Evolutionary conservation across 306 rosid species (phyloP).

Genomic region (Vigna radiata): DNA sequence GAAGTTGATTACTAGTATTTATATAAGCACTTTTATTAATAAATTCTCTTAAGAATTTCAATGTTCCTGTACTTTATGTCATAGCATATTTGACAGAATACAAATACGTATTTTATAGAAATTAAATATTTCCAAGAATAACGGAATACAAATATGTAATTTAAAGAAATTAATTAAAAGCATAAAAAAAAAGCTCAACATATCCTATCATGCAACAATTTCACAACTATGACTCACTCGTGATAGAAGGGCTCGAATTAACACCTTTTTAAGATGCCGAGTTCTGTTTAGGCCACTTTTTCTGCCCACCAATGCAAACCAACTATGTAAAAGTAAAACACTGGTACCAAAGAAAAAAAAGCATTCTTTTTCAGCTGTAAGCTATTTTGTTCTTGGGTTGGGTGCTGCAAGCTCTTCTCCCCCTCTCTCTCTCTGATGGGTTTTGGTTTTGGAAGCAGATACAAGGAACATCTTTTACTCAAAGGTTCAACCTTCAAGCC

Average conservation of each 20-base stretch:
- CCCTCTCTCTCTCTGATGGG: not conserved
- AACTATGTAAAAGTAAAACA: constrained; percentile 20
- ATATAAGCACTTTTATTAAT: no score
- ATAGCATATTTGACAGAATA: no score
- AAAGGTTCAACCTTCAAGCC: not conserved
- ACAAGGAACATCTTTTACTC: constrained; percentile 33
- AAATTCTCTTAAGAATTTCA: no score
- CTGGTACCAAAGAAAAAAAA: not conserved
- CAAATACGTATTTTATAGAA: not conserved
- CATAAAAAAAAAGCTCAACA: not conserved
- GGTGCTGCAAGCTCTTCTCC: not conserved
- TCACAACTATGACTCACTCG: not conserved
- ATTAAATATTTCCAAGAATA: not conserved
- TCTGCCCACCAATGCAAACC: constrained; percentile 2
- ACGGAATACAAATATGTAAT: not conserved
- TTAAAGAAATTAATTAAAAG: not conserved
- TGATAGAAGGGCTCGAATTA: constrained; percentile 27
- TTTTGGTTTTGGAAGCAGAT: constrained; percentile 2
- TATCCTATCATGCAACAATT: not conserved
- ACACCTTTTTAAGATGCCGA: constrained; percentile 1
- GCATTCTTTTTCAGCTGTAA: constrained; percentile 14
- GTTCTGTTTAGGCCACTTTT: constrained; percentile 18
- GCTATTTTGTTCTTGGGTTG: constrained; percentile 4
- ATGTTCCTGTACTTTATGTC: no score
- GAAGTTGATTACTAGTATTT: no score